A percentile compares a stretch with the other conserved stretches of the same genome.
These are phyloP conservation scores for Lumnitzera littorea DNA, from an alignment of 345 rosid genomes.

Conservation along the genomic window DNA sequence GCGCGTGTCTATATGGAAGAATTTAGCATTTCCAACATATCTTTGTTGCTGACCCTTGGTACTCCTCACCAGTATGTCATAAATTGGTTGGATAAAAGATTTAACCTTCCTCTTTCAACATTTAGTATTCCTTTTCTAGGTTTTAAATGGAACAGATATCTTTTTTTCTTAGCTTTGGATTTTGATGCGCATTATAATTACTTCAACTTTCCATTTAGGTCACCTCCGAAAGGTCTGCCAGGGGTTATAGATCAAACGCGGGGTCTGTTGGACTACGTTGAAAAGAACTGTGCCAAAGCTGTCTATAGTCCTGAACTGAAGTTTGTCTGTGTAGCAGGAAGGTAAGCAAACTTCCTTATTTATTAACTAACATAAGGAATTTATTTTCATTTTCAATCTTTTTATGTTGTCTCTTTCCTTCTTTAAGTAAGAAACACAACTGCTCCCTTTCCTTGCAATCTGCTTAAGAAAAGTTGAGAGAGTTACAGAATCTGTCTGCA, in stretches of 20 bases:
- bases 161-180: not conserved
- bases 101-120: no score
- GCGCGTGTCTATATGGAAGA: constrained; percentile 90
- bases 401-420: no score
- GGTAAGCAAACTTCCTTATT: constrained; percentile 29
- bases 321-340: constrained; percentile 88
- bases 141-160: not conserved
- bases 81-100: not conserved
- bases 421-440: no score
- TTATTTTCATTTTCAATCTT: no score
- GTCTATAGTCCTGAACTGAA: constrained; percentile 63
- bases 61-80: constrained; percentile 91
- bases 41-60: constrained; percentile 82
- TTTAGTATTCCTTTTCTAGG: constrained; percentile 1
- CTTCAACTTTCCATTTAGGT: constrained; percentile 33
- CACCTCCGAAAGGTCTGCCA: constrained; percentile 72
- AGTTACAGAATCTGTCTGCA: no score
- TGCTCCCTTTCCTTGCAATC: no score
- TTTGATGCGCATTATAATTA: not conserved
- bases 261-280: constrained; percentile 76
- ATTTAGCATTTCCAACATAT: constrained; percentile 50
- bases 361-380: no score
- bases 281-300: constrained; percentile 64
- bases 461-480: no score
- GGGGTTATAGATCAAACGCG: constrained; percentile 93